Percentiles rank a stretch among this genome's conserved stretches.
These are phyloP conservation scores for Deinandra increscens DNA, from an alignment of 129 eudicot species.

Conservation along the genomic window DNA sequence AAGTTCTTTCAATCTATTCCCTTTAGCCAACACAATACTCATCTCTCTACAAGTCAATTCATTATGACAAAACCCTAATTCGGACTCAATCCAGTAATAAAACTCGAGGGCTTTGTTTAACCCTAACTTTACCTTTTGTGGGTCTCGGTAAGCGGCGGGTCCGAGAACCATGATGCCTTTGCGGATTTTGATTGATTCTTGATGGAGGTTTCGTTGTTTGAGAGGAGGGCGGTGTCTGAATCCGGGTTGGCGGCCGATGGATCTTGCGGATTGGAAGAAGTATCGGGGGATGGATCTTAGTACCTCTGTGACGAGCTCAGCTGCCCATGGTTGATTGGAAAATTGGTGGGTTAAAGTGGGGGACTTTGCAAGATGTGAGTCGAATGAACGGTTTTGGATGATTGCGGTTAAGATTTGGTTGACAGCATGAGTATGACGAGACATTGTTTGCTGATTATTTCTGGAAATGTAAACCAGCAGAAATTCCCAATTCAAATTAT, in stretches of 20 bases:
- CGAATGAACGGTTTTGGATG: slow-evolving; percentile 56
- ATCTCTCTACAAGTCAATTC: slow-evolving; percentile 78
- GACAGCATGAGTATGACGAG: slow-evolving; percentile 32
- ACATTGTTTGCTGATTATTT: too few relatives aligned
- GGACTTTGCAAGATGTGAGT: slow-evolving; percentile 20
- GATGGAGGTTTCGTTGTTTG: slow-evolving; percentile 57
- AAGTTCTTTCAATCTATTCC: slow-evolving; percentile 45
- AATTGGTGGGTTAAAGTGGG: slow-evolving; percentile 1
- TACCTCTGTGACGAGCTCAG: slow-evolving; percentile 47
- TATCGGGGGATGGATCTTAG: slow-evolving; percentile 59
- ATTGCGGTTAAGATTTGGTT: slow-evolving; percentile 59
- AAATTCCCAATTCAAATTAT: too few relatives aligned
- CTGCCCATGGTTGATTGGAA: slow-evolving; percentile 33
- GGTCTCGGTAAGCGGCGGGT: slow-evolving; percentile 79
- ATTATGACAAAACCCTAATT: slow-evolving; percentile 60
- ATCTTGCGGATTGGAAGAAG: slow-evolving; percentile 68
- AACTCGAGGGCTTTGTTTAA: slow-evolving; percentile 61
- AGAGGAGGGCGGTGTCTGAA: slow-evolving; percentile 78
- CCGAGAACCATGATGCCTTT: slow-evolving; percentile 58
- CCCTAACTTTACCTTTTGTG: slow-evolving; percentile 47
- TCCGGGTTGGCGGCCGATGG: slow-evolving; percentile 68
- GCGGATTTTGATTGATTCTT: slow-evolving; percentile 40
- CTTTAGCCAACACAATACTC: slow-evolving; percentile 67
- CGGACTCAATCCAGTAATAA: slow-evolving; percentile 67
- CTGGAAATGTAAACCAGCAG: too few relatives aligned